Evolutionary conservation across 371 early-diverging fungal genomes (phyloP), one percentile per base, ranked within the genome.

Genomic region (Syncephalastrum monosporum): DNA sequence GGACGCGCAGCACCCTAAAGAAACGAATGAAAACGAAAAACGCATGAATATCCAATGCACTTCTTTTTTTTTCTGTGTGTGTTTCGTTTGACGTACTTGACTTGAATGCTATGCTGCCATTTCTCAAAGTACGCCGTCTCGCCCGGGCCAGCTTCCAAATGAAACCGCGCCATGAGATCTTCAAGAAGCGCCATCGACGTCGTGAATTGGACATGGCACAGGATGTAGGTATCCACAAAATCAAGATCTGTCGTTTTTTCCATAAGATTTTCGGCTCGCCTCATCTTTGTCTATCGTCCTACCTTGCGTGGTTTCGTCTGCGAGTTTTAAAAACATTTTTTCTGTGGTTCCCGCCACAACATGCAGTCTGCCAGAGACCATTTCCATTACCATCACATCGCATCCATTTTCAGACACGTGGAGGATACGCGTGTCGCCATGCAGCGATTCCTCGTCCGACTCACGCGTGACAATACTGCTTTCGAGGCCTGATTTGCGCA

Each of bases 251-350:
- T 25, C 15, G 38, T 33, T 33, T 33, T 41, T 52, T 15, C 10
- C 0, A 38, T 33, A 6, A 15, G 29, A 24, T 6, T 25, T 42
- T 23, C 8, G 33, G 8, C 38, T 33, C 8, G 10, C 38, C 29
- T 29, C 21, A 21, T 29, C 0, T 1, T 29, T 33, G 10, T 33
- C 10, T 10, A 33, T 33, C 38, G 5, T 25, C 0, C 50, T 60
- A 82, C 81, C 86, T 74, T 85, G 85, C 12, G 68, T 60, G 19
- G 77, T 75, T 63, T 87, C 86, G 51, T 87, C 86, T 2, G 88
- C 87, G 23, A 89, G 61, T 60, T 83, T 74, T 54, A 82, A 65
- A 57, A 87, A 75, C 41, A 89, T 59, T 45, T 80, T 81, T 44
- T 85, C 87, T 12, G 79, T 47, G 15, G 82, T 77, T 16, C 88